phyloP scores from a whole-genome alignment of 495 filamentous ascomycete species.

The Neurospora sp. region DNA sequence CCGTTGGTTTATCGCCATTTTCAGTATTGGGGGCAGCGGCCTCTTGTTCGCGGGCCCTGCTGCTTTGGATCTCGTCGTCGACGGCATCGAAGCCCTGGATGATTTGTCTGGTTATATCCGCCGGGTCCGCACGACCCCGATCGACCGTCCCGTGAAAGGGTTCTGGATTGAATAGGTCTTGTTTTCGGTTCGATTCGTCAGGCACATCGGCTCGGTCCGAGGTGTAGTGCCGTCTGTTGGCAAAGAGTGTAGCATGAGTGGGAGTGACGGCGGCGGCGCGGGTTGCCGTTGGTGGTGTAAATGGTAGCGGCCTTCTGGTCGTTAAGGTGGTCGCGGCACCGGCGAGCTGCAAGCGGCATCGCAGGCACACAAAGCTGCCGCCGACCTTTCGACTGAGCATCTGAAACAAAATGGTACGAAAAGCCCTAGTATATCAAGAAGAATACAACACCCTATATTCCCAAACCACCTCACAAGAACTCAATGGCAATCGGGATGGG shows the following conservation, averaged over 20 bases:
- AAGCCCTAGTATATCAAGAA: neutral
- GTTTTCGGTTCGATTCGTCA: neutral
- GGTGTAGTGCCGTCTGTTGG: neutral
- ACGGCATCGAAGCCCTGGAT: neutral
- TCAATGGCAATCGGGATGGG: neutral
- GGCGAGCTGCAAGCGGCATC: slow-evolving; percentile 33
- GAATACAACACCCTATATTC: neutral
- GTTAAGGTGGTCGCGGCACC: slow-evolving; percentile 8
- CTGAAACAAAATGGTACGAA: slow-evolving; percentile 7
- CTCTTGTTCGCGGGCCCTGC: neutral
- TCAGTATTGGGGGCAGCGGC: neutral
- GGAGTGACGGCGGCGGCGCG: neutral
- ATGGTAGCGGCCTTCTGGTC: neutral
- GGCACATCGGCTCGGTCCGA: neutral
- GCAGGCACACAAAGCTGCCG: slow-evolving; percentile 36
- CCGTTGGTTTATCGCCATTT: neutral
- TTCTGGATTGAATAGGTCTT: neutral
- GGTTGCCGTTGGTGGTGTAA: neutral
- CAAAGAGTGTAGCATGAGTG: neutral
- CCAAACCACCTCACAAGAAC: neutral
- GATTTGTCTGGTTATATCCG: neutral
- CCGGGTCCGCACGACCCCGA: neutral
- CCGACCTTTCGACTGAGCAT: slow-evolving; percentile 34
- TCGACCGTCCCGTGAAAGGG: neutral
- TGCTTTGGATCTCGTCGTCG: neutral